These are phyloP conservation scores for Aspergillus ibericus DNA, from an alignment of 2,329 filamentous ascomycete genomes.

Conservation along the genomic window DNA sequence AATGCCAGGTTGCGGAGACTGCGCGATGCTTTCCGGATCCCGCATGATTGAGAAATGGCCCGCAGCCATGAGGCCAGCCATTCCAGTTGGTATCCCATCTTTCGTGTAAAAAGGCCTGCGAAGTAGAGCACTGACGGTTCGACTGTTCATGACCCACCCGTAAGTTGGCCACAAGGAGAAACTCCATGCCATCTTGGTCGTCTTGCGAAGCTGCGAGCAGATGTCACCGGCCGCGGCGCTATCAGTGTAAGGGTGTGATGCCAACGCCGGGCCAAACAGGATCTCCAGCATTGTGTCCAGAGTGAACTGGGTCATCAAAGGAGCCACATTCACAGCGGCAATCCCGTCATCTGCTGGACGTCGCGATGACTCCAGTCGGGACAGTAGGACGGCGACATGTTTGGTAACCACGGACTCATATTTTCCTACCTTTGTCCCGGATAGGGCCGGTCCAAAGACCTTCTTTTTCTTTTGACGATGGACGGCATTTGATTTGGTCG, in stretches of 20 bases:
- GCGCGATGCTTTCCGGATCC: neutral
- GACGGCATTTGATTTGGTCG: constrained; percentile 8
- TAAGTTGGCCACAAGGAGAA: constrained; percentile 16
- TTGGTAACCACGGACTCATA: constrained; percentile 15
- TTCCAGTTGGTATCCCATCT: neutral
- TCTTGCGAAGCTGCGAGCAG: constrained; percentile 7
- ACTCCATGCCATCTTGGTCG: constrained; percentile 18
- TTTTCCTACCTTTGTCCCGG: constrained; percentile 9
- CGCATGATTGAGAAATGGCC: constrained; percentile 6
- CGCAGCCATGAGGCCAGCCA: constrained; percentile 10
- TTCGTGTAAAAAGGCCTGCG: constrained; percentile 5
- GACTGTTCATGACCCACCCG: constrained; percentile 20
- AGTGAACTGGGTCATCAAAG: constrained; percentile 14
- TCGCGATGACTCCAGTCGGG: constrained; percentile 3
- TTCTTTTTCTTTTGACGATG: constrained; percentile 19
- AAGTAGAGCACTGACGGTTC: neutral
- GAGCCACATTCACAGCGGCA: constrained; percentile 13
- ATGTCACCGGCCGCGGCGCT: constrained; percentile 5
- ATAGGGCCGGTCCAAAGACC: constrained; percentile 15
- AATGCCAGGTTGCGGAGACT: constrained; percentile 13
- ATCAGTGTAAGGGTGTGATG: constrained; percentile 16
- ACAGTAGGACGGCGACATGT: constrained; percentile 14
- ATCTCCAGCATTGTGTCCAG: constrained; percentile 19
- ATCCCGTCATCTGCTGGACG: neutral
- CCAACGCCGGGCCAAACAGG: constrained; percentile 15